phyloP scores from a whole-genome alignment of 768 basidiomycete species.

The Mycena metata region DNA sequence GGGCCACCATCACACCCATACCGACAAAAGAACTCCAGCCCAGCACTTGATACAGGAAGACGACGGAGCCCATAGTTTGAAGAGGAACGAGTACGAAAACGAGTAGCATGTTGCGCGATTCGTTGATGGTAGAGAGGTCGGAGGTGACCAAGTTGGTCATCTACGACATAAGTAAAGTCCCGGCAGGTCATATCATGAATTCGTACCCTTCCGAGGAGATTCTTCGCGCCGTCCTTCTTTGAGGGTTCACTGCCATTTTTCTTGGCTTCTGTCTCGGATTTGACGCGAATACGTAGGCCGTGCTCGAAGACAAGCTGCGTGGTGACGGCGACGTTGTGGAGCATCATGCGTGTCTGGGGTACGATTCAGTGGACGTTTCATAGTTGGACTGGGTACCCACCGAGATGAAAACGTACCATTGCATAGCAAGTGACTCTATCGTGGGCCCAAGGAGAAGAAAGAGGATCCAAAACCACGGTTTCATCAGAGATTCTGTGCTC shows the following conservation, averaged over 20 bases:
- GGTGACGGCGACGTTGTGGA: constrained; percentile 61
- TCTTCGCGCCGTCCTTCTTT: constrained; percentile 53
- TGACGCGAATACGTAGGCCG: constrained; percentile 73
- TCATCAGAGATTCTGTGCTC: constrained; percentile 61
- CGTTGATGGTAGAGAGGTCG: constrained; percentile 50
- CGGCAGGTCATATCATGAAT: too few species aligned
- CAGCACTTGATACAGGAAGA: constrained; percentile 61
- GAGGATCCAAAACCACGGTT: constrained; percentile 82
- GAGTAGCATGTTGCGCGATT: constrained; percentile 11
- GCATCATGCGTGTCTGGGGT: constrained; percentile 61
- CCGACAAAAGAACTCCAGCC: constrained; percentile 74
- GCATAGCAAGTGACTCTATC: constrained; percentile 57
- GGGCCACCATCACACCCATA: constrained; percentile 46
- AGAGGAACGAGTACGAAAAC: constrained; percentile 48
- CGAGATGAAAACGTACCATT: constrained; percentile 68
- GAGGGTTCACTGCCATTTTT: not conserved
- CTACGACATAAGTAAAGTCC: constrained; percentile 35
- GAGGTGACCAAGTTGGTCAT: constrained; percentile 83
- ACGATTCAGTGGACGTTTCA: constrained; percentile 48
- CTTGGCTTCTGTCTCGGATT: constrained; percentile 50
- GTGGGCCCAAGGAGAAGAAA: constrained; percentile 65
- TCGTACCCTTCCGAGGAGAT: constrained; percentile 68
- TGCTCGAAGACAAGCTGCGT: constrained; percentile 61
- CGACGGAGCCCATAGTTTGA: constrained; percentile 52
- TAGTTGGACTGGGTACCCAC: constrained; percentile 40